Percentiles rank a stretch among this genome's conserved stretches.
Conservation (phyloP, 352 stramenopile species). For the Phytophthora uliginosa region DNA sequence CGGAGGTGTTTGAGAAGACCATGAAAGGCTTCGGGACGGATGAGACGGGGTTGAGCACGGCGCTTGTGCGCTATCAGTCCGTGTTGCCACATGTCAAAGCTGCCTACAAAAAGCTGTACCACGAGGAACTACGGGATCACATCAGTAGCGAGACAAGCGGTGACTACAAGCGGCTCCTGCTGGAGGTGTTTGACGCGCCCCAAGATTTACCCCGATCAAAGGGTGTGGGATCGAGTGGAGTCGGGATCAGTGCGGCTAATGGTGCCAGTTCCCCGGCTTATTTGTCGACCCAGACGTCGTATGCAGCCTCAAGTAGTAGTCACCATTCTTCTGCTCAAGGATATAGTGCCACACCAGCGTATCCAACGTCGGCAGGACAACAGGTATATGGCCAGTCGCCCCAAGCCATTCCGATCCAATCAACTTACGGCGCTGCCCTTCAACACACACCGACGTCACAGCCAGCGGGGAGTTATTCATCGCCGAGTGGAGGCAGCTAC, state of each 20-base stretch:
- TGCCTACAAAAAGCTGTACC: conserved; percentile 68
- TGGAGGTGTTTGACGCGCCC: conserved; percentile 79
- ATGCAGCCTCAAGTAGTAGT: conserved; percentile 20
- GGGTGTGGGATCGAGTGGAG: conserved; percentile 20
- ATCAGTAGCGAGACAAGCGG: conserved; percentile 71
- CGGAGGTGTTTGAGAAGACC: conserved; percentile 75
- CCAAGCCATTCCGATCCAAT: conserved; percentile 18
- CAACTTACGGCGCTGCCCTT: conserved; percentile 18
- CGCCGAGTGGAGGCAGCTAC: conserved; percentile 31
- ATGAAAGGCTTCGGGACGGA: conserved; percentile 82
- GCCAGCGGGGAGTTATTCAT: conserved; percentile 18
- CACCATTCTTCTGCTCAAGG: conserved; percentile 15
- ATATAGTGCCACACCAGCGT: conserved; percentile 17
- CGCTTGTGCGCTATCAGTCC: conserved; percentile 69
- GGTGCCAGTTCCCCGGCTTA: conserved; percentile 20
- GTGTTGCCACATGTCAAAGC: conserved; percentile 62
- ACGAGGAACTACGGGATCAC: conserved; percentile 67
- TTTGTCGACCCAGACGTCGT: conserved; percentile 28
- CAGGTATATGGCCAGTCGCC: conserved; percentile 30
- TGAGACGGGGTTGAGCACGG: conserved; percentile 63
- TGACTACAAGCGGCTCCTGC: conserved; percentile 69
- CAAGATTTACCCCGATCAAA: conserved; percentile 46
- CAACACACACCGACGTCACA: conserved; percentile 25
- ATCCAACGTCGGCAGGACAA: conserved; percentile 26
- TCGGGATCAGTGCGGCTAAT: neutral